phyloP scores from a whole-genome alignment of 805 yeast species.

The Myxozyma udenii region DNA sequence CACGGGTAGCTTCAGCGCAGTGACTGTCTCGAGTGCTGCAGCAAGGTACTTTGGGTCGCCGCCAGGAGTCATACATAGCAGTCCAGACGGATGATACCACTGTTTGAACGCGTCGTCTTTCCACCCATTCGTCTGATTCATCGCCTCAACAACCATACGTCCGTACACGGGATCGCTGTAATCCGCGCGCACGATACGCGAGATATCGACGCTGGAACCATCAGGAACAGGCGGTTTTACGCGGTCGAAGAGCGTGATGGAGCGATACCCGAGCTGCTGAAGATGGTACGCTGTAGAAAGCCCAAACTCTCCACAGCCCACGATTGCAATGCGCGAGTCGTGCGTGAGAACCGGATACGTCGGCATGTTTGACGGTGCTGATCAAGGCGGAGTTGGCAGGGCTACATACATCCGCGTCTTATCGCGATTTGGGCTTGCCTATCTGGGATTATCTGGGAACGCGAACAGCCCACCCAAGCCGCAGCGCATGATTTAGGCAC shows the following conservation, averaged over 20 bases:
- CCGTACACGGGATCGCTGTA: conserved; percentile 47
- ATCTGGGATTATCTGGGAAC: background rate
- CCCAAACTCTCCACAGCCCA: conserved; percentile 59
- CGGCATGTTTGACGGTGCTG: no score
- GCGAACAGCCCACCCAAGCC: background rate
- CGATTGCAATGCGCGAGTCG: conserved; percentile 40
- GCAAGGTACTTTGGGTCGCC: conserved; percentile 20
- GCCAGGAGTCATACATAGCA: conserved; percentile 20
- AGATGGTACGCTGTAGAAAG: conserved; percentile 50
- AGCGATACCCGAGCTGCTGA: conserved; percentile 19
- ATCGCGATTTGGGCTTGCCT: background rate
- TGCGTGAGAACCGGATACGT: conserved; percentile 1
- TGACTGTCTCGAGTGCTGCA: conserved; percentile 17
- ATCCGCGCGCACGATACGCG: conserved; percentile 51
- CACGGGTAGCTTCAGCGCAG: conserved; percentile 16
- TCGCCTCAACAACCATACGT: conserved; percentile 47
- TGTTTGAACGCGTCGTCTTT: conserved; percentile 37
- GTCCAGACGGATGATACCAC: conserved; percentile 22
- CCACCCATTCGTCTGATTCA: conserved; percentile 27
- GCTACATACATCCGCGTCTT: no score
- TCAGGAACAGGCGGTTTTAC: conserved; percentile 31
- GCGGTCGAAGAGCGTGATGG: conserved; percentile 25
- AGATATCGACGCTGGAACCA: conserved; percentile 48
- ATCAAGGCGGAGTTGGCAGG: no score
- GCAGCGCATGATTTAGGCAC: no score